Conservation (phyloP, 1,284 basidiomycete species). For the Blastosporella zonata region DNA sequence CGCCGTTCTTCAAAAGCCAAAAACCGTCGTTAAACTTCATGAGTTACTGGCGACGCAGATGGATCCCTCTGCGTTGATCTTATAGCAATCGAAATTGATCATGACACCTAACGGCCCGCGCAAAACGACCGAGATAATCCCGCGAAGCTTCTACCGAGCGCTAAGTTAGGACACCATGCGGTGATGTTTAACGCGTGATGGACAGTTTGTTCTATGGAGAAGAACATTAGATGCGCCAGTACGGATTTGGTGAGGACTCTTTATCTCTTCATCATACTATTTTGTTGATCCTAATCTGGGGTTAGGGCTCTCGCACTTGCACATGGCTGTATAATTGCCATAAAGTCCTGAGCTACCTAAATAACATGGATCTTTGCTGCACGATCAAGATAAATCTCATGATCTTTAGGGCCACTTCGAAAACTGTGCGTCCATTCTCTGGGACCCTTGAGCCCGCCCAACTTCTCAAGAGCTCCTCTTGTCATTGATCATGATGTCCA, state of each 20-base stretch:
- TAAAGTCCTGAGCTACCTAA: no score
- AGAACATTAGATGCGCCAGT: no score
- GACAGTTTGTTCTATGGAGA: no score
- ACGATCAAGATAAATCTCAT: neutral
- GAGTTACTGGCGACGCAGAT: neutral
- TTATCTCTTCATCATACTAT: no score
- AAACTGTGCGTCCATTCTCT: conserved; percentile 17
- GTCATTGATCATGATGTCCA: conserved; percentile 21
- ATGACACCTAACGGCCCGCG: conserved; percentile 14
- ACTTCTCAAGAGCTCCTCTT: conserved; percentile 19
- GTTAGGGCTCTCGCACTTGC: no score
- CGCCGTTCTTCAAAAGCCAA: conserved; percentile 63
- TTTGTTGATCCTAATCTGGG: no score
- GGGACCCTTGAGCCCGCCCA: conserved; percentile 19
- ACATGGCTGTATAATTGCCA: no score
- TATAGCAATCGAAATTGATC: conserved; percentile 11
- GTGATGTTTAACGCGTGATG: no score
- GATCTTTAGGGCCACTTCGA: conserved; percentile 14
- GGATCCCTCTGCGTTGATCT: neutral
- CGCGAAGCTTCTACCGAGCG: neutral
- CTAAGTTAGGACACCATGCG: no score
- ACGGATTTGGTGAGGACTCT: no score
- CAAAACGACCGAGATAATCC: conserved; percentile 11
- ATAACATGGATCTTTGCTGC: no score
- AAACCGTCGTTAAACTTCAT: conserved; percentile 65